Conservation (phyloP, 2,329 filamentous ascomycete genomes). For the Monosporascus sp. region DNA sequence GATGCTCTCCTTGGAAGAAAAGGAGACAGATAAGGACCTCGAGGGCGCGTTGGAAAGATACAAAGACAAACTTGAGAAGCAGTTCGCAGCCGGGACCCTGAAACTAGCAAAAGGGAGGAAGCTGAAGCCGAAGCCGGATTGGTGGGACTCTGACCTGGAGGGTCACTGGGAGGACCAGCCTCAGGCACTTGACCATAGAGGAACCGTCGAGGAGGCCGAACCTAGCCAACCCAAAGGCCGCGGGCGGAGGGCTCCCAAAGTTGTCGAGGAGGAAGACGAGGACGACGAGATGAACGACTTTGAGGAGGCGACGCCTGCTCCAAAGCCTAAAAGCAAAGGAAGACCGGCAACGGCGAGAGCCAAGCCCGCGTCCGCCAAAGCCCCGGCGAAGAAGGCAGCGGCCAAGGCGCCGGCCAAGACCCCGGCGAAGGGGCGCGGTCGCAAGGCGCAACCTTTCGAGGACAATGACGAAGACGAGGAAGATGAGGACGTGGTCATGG, state of each 20-base stretch:
- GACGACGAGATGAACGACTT: slow-evolving; percentile 48
- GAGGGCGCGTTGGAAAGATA: slow-evolving; percentile 70
- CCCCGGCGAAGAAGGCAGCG: slow-evolving; percentile 40
- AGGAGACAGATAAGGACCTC: slow-evolving; percentile 66
- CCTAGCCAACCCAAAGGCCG: slow-evolving; percentile 19
- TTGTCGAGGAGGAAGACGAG: slow-evolving; percentile 40
- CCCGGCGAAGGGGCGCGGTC: slow-evolving; percentile 32
- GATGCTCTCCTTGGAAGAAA: slow-evolving; percentile 61
- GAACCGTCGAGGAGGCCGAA: slow-evolving; percentile 32
- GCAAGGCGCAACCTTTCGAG: slow-evolving; percentile 34
- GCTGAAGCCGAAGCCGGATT: slow-evolving; percentile 70
- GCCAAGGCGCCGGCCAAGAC: slow-evolving; percentile 37
- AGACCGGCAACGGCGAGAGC: slow-evolving; percentile 26
- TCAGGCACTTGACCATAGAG: slow-evolving; percentile 51
- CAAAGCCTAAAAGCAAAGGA: slow-evolving; percentile 22
- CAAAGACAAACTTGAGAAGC: slow-evolving; percentile 63
- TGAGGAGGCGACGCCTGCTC: slow-evolving; percentile 37
- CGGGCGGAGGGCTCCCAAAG: slow-evolving; percentile 30
- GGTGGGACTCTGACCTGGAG: slow-evolving; percentile 87
- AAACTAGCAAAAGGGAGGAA: slow-evolving; percentile 48
- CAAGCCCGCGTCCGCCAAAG: slow-evolving; percentile 35
- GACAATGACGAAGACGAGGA: slow-evolving; percentile 38
- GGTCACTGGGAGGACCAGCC: slow-evolving; percentile 81
- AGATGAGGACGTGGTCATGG: slow-evolving; percentile 48
- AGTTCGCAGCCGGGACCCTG: slow-evolving; percentile 61